Evolutionary conservation across 2,329 filamentous ascomycete genomes (phyloP).

Genomic region (Calonectria henricotiae): DNA sequence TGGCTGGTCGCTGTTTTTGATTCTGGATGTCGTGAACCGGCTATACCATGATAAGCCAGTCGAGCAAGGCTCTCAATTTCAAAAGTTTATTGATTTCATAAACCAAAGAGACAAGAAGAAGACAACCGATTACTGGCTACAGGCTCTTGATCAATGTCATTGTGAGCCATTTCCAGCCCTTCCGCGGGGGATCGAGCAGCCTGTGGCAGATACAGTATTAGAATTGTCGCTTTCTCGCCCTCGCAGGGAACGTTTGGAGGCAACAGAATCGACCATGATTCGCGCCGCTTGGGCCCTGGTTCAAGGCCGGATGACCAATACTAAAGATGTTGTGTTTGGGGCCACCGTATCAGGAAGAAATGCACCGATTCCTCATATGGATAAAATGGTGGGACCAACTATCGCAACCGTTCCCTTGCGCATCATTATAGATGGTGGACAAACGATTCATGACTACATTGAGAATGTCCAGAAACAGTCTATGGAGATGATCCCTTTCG

Average conservation of each 20-base stretch:
- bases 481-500: neutral
- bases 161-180: constrained; percentile 26
- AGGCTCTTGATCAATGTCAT: constrained; percentile 2
- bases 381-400: constrained; percentile 1
- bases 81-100: constrained; percentile 31
- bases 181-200: constrained; percentile 11
- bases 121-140: constrained; percentile 28
- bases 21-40: constrained; percentile 38
- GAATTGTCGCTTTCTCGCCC: neutral
- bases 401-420: constrained; percentile 1
- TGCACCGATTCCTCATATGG: constrained; percentile 1
- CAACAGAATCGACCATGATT: constrained; percentile 4
- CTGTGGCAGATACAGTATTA: constrained; percentile 20
- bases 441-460: neutral
- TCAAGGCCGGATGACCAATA: constrained; percentile 5
- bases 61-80: constrained; percentile 1
- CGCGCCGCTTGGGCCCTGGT: neutral
- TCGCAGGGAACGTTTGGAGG: neutral
- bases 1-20: constrained; percentile 49
- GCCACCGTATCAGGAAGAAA: constrained; percentile 9
- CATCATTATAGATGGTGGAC: neutral
- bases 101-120: neutral
- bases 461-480: neutral
- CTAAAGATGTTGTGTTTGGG: constrained; percentile 9
- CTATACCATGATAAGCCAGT: constrained; percentile 24